phyloP scores from a whole-genome alignment of 352 stramenopile species.

The Globisporangium perplexum region DNA sequence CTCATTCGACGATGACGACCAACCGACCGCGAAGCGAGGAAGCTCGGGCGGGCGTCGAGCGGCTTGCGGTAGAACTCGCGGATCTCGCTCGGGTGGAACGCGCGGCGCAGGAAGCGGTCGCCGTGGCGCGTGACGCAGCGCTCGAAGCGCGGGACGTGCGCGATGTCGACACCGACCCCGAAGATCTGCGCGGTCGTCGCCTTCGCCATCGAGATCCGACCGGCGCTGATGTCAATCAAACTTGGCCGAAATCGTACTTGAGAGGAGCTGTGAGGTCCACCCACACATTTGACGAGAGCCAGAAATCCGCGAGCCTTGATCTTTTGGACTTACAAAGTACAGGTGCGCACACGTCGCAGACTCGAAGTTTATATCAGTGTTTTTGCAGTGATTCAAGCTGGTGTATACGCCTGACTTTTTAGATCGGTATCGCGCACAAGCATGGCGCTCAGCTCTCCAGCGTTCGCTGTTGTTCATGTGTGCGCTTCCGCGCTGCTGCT shows the following conservation, averaged over 20 bases:
- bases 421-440: no score
- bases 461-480: no score
- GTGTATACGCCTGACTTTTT: no score
- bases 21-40: slow-evolving; percentile 48
- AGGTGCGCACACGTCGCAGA: not conserved
- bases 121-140: slow-evolving; percentile 48
- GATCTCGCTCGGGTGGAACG: slow-evolving; percentile 66
- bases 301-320: slow-evolving; percentile 4
- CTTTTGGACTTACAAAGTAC: not conserved
- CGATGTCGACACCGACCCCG: slow-evolving; percentile 73
- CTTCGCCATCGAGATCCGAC: not conserved
- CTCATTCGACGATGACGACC: slow-evolving; percentile 6
- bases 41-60: slow-evolving; percentile 29
- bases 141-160: slow-evolving; percentile 49
- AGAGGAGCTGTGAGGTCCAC: no score
- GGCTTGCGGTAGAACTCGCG: slow-evolving; percentile 44
- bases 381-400: not conserved
- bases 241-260: not conserved
- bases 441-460: no score
- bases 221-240: no score
- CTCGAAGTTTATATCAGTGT: not conserved
- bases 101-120: slow-evolving; percentile 50
- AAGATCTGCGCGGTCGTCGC: slow-evolving; percentile 27
- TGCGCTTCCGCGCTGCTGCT: no score
- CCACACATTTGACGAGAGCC: not conserved